Evolutionary conservation across 202 grass and related monocot species (phyloP).

Genomic region (Hordeum pubiflorum): DNA sequence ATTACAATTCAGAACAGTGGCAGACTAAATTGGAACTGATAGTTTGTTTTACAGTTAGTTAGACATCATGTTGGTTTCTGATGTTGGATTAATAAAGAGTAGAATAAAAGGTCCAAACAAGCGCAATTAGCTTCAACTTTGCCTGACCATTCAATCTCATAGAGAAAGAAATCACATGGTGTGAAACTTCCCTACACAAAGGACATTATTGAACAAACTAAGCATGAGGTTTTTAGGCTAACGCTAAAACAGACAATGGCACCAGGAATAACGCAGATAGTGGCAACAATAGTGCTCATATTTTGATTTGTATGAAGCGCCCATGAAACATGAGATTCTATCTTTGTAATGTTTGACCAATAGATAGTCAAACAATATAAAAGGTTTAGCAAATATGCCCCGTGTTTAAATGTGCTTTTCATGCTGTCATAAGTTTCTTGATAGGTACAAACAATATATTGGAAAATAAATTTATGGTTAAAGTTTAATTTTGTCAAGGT

Average conservation of each 20-base stretch:
- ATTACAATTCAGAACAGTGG: not conserved
- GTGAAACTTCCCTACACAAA: not conserved
- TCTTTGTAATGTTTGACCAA: not conserved
- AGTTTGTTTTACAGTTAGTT: not conserved
- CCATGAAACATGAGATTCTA: not conserved
- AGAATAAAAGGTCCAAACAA: not conserved
- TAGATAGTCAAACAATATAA: not conserved
- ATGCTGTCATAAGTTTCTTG: not conserved
- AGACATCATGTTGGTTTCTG: not conserved
- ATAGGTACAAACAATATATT: not conserved
- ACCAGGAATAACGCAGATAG: not conserved
- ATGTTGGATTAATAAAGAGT: not conserved
- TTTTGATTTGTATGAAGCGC: not conserved
- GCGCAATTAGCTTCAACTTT: not conserved
- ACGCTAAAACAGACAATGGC: not conserved
- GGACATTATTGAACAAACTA: not conserved
- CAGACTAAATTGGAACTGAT: not conserved
- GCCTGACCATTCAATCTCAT: not conserved
- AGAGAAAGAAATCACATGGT: slow-evolving; percentile 6
- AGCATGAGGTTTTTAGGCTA: not conserved
- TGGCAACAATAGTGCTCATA: not conserved
- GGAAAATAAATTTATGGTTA: not conserved
- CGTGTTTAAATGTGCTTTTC: not conserved
- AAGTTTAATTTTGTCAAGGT: not conserved
- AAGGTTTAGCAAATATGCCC: not conserved